Evolutionary conservation across 257 asterid genomes (phyloP), one percentile per base, ranked within the genome.

Genomic region (Haberlea rhodopensis): DNA sequence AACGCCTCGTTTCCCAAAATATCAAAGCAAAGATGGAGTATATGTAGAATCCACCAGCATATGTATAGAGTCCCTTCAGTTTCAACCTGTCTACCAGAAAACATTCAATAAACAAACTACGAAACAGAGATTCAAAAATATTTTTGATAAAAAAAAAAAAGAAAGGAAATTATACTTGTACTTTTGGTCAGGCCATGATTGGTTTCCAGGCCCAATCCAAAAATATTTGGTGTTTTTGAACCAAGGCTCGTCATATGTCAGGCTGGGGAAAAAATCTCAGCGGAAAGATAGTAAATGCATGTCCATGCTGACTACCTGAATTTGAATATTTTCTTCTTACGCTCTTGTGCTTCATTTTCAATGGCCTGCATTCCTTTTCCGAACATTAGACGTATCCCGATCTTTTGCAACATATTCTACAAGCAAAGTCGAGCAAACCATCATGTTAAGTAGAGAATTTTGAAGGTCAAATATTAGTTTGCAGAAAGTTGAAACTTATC

Each of bases 271-370:
- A 86, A 83, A 37, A 85, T 32, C 80, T 94, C 99, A 6, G 96
- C 97, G 9, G 96, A 94, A 71, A 90, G 96, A 78, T 37, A 94
- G 68, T 88, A 94, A 60, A 94, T 70, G 40, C 89, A 94, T 74
- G 90, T 94, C 99, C 99, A 94, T 28, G 97, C 97, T 23, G 99
- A 94, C 73, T 90, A 97, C 80, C 88, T 87, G 89, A 94, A 94
- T 80, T 94, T 94, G 37, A 81, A 51, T 58, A 90, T 79, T 75
- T 84, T 90, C 86, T 86, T 94, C 66, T 75, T 81, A 31, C 72
- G 76, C 24, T 81, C 87, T 15, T 66, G 80, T n/a, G 80, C 78
- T 74, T 80, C 82, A 53, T 68, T 69, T 61, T 72, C 82, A 65
- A 81, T 70, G 53, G 45, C 69, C 81, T 79, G 80, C 68, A 51